phyloP scores from a whole-genome alignment of 2,329 filamentous ascomycete genomes.

The Pseudogymnoascus sp. region DNA sequence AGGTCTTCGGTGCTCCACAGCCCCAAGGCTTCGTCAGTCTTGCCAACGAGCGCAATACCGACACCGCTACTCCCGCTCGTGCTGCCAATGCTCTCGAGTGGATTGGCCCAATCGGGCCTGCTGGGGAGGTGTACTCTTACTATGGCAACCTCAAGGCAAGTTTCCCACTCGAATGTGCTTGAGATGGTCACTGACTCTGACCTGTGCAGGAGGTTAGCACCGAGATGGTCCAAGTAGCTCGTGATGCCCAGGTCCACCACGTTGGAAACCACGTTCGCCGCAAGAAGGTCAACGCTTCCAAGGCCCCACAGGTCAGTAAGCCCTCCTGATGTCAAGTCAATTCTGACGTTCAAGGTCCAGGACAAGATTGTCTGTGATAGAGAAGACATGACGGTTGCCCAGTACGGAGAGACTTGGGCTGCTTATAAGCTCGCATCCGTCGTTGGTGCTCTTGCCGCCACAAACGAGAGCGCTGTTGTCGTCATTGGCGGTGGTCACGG shows the following conservation, averaged over 20 bases:
- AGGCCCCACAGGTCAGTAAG: background rate
- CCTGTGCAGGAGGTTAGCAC: background rate
- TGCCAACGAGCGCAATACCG: background rate
- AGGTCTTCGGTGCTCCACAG: background rate
- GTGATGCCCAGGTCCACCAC: constrained; percentile 1
- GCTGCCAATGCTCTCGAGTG: background rate
- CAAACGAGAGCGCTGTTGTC: background rate
- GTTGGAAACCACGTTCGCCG: background rate
- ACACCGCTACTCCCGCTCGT: background rate
- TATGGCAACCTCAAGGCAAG: background rate
- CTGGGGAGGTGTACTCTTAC: background rate
- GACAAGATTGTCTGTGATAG: constrained; percentile 1
- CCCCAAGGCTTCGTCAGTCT: background rate
- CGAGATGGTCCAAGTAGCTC: background rate
- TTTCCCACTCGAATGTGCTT: background rate
- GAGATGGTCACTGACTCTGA: background rate
- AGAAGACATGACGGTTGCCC: background rate
- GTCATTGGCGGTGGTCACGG: background rate
- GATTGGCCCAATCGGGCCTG: constrained; percentile 1
- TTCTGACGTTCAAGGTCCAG: background rate
- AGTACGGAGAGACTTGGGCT: constrained; percentile 6
- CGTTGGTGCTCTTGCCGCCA: background rate
- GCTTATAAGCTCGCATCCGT: constrained; percentile 9
- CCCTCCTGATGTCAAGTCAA: background rate
- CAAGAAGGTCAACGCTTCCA: background rate